phyloP scores from a whole-genome alignment of 495 filamentous ascomycete species.

The Aspergillus conjunctus region DNA sequence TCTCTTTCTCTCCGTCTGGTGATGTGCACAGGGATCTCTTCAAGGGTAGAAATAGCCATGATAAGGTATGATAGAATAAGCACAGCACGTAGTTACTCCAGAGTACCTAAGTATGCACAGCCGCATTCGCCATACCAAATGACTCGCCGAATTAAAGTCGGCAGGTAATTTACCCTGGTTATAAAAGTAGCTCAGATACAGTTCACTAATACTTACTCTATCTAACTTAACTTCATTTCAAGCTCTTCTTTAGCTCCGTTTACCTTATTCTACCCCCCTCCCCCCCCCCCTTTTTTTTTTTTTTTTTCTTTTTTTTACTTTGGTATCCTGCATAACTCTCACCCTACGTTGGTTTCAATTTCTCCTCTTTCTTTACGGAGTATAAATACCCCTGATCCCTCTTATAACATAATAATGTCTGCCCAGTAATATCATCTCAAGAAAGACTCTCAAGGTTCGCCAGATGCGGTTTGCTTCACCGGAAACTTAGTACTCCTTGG shows the following conservation, averaged over 20 bases:
- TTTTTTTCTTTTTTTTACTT: not conserved
- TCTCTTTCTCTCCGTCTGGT: not conserved
- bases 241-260: not conserved
- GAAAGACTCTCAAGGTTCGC: slow-evolving; percentile 13
- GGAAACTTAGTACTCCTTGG: no score
- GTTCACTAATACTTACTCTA: not conserved
- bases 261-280: not conserved
- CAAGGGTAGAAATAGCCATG: not conserved
- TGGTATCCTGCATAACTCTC: not conserved
- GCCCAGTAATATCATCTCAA: not conserved
- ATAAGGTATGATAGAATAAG: not conserved
- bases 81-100: not conserved
- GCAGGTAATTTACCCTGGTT: not conserved
- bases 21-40: slow-evolving; percentile 23
- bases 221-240: not conserved
- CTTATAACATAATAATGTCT: not conserved
- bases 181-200: not conserved
- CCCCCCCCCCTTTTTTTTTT: not conserved
- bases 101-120: not conserved
- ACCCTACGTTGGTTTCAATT: not conserved
- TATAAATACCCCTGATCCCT: not conserved
- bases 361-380: no score
- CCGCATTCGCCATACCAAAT: not conserved
- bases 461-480: slow-evolving; percentile 5
- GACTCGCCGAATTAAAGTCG: not conserved